Base-by-base conservation (phyloP, 352 stramenopile genomes). In the Phytophthora pinifolia region DNA sequence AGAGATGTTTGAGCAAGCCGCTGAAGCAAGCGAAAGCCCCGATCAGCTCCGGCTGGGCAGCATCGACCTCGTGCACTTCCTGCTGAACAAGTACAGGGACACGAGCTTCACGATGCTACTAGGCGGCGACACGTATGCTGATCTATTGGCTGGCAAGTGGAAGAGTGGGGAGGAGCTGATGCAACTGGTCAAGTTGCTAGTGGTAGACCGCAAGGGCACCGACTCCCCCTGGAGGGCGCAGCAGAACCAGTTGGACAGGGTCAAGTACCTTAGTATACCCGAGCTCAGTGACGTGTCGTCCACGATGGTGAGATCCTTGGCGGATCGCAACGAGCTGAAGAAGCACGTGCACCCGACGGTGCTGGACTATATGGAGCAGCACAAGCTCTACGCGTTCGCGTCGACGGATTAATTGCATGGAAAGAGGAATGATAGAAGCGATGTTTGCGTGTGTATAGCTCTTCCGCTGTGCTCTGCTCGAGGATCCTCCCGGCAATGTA, bases 91-190 rank as follows among this genome's bases (percentile, higher is more conserved):
- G 38, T 47, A 87, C 33, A 68, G 65, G 27, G 54, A 91, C 45
- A 68, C 67, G 18, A 61, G 41, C 27, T 96, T 94, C 27, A 80
- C 81, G 45, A 76, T 92, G 70, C 62, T 96, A 18, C 48, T 96
- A 6, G 88, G 87, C 6, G 84, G 69, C 6, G 88, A 96, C 62
- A 94, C 88, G 44, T 96, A 87, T 66, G 70, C 71, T 6, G 88
- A 96, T 59, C 59, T 96, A 44, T 47, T 82, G 34, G 67, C 73
- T 20, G 84, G 83, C 36, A 96, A 96, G 63, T 96, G 88, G 88
- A 96, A 96, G 53, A 62, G 73, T 27, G 85, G 79, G 3, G 70
- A 94, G 14, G 74, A 90, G 54, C 70, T 96, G 1, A 69, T 86
- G 66, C 70, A 70, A 27, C 58, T 84, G 4, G 68, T 92, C 0